Percentiles rank a stretch among this genome's conserved stretches.
phyloP scores from a whole-genome alignment of 75 land plant species.

The Ceratopteris richardii region DNA sequence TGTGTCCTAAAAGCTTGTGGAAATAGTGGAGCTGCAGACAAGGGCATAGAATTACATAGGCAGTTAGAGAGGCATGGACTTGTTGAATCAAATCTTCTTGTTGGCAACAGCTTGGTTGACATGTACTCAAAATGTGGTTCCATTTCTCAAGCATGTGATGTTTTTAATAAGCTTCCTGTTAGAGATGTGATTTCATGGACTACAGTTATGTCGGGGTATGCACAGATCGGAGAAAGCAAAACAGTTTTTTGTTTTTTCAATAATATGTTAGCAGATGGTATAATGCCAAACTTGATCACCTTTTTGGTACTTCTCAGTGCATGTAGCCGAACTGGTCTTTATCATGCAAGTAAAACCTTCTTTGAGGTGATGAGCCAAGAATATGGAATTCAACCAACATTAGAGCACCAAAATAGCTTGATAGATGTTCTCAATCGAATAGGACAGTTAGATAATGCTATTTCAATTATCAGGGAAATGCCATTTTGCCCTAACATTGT shows the following conservation, averaged over 20 bases:
- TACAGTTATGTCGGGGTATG: slow-evolving; percentile 11
- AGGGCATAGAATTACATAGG: slow-evolving; percentile 20
- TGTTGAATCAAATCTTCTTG: slow-evolving; percentile 11
- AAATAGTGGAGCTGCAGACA: slow-evolving; percentile 6
- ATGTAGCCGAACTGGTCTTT: slow-evolving; percentile 26
- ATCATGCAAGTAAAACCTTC: slow-evolving; percentile 17
- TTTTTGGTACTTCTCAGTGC: slow-evolving; percentile 20
- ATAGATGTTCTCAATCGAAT: slow-evolving; percentile 34
- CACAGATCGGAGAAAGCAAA: slow-evolving; percentile 17
- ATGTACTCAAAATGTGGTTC: slow-evolving; percentile 32
- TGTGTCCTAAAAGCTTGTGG: slow-evolving; percentile 32
- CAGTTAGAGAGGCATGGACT: slow-evolving; percentile 13
- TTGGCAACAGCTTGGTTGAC: slow-evolving; percentile 27
- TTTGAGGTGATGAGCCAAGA: slow-evolving; percentile 17
- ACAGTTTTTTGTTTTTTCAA: slow-evolving; percentile 18
- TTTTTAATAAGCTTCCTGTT: slow-evolving; percentile 20
- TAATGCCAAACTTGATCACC: slow-evolving; percentile 32
- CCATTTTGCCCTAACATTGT: slow-evolving; percentile 27
- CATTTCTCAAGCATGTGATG: slow-evolving; percentile 11
- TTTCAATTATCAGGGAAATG: slow-evolving; percentile 17
- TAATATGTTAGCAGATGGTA: slow-evolving; percentile 13
- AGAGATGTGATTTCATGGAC: slow-evolving; percentile 35
- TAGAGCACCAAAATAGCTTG: slow-evolving; percentile 38
- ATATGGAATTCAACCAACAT: slow-evolving; percentile 20
- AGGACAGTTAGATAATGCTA: slow-evolving; percentile 24